Evolutionary conservation across 176 grass and related monocot species (phyloP).

Genomic region (Microstegium vimineum): DNA sequence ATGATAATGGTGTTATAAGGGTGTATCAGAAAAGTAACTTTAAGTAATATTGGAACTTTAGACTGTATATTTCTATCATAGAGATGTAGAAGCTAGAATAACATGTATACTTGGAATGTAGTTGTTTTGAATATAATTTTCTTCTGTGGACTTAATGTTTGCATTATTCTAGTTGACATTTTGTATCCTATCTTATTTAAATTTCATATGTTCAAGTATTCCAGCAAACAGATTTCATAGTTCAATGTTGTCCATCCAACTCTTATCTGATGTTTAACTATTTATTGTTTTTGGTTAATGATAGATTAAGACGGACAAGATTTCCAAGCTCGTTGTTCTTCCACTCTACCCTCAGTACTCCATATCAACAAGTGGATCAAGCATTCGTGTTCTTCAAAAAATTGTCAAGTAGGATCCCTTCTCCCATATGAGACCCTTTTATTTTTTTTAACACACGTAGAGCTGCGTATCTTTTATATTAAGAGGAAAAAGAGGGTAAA

Average conservation of each 20-base stretch:
- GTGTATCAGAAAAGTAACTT: background rate
- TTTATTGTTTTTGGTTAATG: constrained; percentile 21
- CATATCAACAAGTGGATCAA: constrained; percentile 97
- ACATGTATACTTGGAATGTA: background rate
- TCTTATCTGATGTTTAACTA: constrained; percentile 15
- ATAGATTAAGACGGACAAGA: constrained; percentile 89
- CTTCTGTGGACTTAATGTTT: background rate
- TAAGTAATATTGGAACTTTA: background rate
- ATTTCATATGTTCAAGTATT: background rate
- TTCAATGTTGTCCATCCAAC: background rate
- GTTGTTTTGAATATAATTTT: background rate
- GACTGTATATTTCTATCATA: background rate
- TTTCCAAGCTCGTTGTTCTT: constrained; percentile 86
- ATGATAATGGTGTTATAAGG: background rate
- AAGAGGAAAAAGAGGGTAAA: background rate
- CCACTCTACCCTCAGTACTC: constrained; percentile 97
- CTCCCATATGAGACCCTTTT: background rate
- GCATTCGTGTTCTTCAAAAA: constrained; percentile 78
- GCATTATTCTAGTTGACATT: background rate
- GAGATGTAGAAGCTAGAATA: background rate
- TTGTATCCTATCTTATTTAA: background rate
- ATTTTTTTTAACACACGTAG: background rate
- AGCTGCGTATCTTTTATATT: background rate
- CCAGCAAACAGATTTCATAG: background rate
- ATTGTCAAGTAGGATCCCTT: constrained; percentile 55